Evolutionary conservation across 1,284 basidiomycete species (phyloP), one percentile per base, ranked within the genome.

Genomic region (Garcileccinum viscosum): DNA sequence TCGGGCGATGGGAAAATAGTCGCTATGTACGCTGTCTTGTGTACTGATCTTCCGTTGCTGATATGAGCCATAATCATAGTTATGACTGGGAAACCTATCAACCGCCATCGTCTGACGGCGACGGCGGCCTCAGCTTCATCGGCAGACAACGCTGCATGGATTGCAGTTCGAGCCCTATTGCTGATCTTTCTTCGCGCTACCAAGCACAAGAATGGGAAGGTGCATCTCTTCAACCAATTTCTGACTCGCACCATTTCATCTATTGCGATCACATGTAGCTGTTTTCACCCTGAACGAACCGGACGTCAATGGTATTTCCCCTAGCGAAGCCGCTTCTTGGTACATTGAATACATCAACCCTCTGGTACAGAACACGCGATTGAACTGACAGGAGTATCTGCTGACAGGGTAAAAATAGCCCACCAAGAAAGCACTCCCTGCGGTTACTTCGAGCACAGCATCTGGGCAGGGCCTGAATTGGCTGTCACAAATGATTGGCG

Each of bases 271-370:
- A 3, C 27, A 2, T 30, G 14, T 62, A 82, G 80, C 80, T 19
- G 74, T 83, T 1, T 84, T 83, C 72, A 81, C 58, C 38, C 62
- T 83, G 70, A 82, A 82, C 56, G 81, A 82, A 67, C 82, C 81
- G 11, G 81, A 82, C 63, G 19, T 71, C 65, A 78, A 75, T 17
- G 70, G 72, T 0, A 81, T 79, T 64, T 35, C 44, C 19, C 73
- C 81, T 19, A 65, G 62, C 42, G 37, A 74, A 3, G 82, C 82
- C 4, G 81, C 82, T 33, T 68, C 73, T 35, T 82, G 82, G 81
- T 84, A 82, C 53, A 79, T 74, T 4, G 3, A 80, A 65, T 68
- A 80, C 40, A 76, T 84, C 33, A 84, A 83, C 61, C 80, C 81
- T 22, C 37, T 84, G 73, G 76, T 80, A 74, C 19, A 74, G 6